phyloP scores from a whole-genome alignment of 495 filamentous ascomycete genomes.

The Aspergillus steynii region DNA sequence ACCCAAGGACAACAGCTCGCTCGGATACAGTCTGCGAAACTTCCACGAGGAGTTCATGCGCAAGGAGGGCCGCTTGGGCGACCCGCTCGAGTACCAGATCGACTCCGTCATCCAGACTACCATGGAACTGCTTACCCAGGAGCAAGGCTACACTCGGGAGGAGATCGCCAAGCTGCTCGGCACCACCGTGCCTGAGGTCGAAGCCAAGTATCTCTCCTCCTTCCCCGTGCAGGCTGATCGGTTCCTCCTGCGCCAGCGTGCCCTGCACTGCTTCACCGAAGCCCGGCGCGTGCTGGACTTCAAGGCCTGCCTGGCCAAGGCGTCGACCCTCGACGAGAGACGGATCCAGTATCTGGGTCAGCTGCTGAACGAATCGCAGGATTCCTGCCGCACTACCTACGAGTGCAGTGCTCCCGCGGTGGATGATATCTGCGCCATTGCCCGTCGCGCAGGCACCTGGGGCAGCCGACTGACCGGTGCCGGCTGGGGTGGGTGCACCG shows the following conservation, averaged over 20 bases:
- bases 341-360: slow-evolving; percentile 74
- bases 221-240: slow-evolving; percentile 85
- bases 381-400: slow-evolving; percentile 78
- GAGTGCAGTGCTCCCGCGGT: slow-evolving; percentile 90
- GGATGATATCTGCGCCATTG: slow-evolving; percentile 81
- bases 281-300: slow-evolving; percentile 84
- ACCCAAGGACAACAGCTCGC: slow-evolving; percentile 75
- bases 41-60: slow-evolving; percentile 82
- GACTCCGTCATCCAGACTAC: slow-evolving; percentile 64
- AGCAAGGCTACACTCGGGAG: slow-evolving; percentile 83
- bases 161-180: slow-evolving; percentile 77
- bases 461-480: slow-evolving; percentile 90
- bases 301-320: slow-evolving; percentile 63
- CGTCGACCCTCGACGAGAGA: slow-evolving; percentile 52
- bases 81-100: slow-evolving; percentile 65
- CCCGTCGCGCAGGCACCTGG: slow-evolving; percentile 73
- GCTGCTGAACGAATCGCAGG: slow-evolving; percentile 86
- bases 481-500: slow-evolving; percentile 95
- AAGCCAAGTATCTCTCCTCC: slow-evolving; percentile 71
- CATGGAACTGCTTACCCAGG: slow-evolving; percentile 63
- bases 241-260: slow-evolving; percentile 86
- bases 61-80: slow-evolving; percentile 54
- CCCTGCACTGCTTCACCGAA: slow-evolving; percentile 87
- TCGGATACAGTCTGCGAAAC: slow-evolving; percentile 80
- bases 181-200: slow-evolving; percentile 67